Percentiles rank a stretch among this genome's conserved stretches.
Conservation (phyloP, 495 filamentous ascomycete species). For the Penicillium taxi region DNA sequence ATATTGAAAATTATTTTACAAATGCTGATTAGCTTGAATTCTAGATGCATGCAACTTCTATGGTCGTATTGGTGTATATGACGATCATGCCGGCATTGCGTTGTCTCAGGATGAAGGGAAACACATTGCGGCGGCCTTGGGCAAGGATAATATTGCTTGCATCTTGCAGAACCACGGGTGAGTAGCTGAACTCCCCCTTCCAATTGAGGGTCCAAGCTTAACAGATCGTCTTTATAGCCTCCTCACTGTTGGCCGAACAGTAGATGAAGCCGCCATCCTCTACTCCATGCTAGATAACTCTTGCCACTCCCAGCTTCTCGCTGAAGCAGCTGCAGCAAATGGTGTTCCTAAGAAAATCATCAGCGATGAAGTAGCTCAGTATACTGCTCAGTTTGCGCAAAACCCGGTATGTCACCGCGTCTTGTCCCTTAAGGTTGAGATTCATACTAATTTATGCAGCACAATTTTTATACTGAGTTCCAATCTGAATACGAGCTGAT, state of each 20-base stretch:
- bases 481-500: slow-evolving; percentile 39
- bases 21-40: slow-evolving; percentile 1
- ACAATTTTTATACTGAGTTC: slow-evolving; percentile 41
- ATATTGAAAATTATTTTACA: background rate
- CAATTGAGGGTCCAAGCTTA: background rate
- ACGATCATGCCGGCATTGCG: slow-evolving; percentile 49
- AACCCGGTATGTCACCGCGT: slow-evolving; percentile 24
- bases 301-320: slow-evolving; percentile 59
- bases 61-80: slow-evolving; percentile 43
- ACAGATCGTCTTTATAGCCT: slow-evolving; percentile 25
- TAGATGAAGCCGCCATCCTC: slow-evolving; percentile 62
- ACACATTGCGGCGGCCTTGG: slow-evolving; percentile 51
- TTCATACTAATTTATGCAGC: slow-evolving; percentile 18
- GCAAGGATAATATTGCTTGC: slow-evolving; percentile 52
- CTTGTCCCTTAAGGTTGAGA: background rate
- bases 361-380: slow-evolving; percentile 27
- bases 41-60: slow-evolving; percentile 53
- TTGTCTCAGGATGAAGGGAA: slow-evolving; percentile 54
- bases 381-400: slow-evolving; percentile 34
- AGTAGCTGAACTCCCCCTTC: background rate
- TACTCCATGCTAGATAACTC: slow-evolving; percentile 58
- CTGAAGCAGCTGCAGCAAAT: slow-evolving; percentile 52
- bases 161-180: slow-evolving; percentile 63
- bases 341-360: slow-evolving; percentile 51
- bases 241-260: slow-evolving; percentile 53